Percentiles rank a stretch among this genome's conserved stretches.
These are phyloP conservation scores for Cymbopogon flexuosus DNA, from an alignment of 202 grass and related monocot genomes.

Conservation along the genomic window DNA sequence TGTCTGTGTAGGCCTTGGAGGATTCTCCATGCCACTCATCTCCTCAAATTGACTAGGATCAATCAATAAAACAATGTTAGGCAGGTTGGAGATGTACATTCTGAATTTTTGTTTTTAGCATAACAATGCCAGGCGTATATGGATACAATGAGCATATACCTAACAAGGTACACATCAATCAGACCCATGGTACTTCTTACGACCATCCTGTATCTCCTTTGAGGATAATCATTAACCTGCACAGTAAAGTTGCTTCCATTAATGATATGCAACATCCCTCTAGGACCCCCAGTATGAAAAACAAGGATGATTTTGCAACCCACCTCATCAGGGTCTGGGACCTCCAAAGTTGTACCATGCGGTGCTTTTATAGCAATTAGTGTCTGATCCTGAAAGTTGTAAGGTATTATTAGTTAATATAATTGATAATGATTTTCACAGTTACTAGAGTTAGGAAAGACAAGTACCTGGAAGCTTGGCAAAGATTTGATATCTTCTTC, in stretches of 20 bases:
- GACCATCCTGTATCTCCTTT: constrained; percentile 88
- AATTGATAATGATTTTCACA: not conserved
- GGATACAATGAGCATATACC: constrained; percentile 36
- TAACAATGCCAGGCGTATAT: not conserved
- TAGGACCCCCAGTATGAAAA: not conserved
- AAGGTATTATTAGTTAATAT: not conserved
- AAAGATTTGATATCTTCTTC: constrained; percentile 85
- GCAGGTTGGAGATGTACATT: constrained; percentile 34
- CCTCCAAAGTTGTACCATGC: constrained; percentile 90
- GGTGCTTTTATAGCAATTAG: constrained; percentile 90
- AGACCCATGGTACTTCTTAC: constrained; percentile 82
- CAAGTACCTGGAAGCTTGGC: constrained; percentile 67
- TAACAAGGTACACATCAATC: constrained; percentile 87
- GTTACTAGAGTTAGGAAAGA: constrained; percentile 15
- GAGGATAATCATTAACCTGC: constrained; percentile 66
- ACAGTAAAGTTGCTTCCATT: not conserved
- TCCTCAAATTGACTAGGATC: constrained; percentile 78
- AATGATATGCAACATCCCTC: constrained; percentile 4
- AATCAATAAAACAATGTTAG: constrained; percentile 14
- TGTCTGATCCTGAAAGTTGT: constrained; percentile 71
- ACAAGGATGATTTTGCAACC: constrained; percentile 25
- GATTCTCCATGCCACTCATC: constrained; percentile 66
- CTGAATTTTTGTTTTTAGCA: constrained; percentile 12
- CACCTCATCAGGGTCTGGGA: constrained; percentile 86
- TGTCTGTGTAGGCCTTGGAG: constrained; percentile 41